phyloP scores from a whole-genome alignment of 2,329 filamentous ascomycete genomes.

The Setomelanomma holmii region DNA sequence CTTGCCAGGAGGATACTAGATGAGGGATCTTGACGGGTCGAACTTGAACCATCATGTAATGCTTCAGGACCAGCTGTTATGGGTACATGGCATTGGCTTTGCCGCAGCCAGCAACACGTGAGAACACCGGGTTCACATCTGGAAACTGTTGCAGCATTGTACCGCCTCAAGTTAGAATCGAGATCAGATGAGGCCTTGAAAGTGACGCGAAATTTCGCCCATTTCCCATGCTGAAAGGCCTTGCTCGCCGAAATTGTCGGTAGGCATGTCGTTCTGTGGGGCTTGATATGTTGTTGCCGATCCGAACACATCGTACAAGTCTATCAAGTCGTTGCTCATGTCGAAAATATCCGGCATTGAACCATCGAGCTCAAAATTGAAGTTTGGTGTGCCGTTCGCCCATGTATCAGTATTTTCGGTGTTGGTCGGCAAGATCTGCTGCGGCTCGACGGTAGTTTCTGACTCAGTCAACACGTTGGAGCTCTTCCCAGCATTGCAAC shows the following conservation, averaged over 20 bases:
- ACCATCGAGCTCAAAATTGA: slow-evolving; percentile 6
- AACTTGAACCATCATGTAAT: too few species aligned
- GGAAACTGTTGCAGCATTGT: too few species aligned
- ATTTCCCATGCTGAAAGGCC: slow-evolving; percentile 7
- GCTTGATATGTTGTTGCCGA: background rate
- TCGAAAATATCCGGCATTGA: slow-evolving; percentile 21
- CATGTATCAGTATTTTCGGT: slow-evolving; percentile 1
- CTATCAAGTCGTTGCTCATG: slow-evolving; percentile 12
- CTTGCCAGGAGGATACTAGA: too few species aligned
- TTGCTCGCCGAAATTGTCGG: background rate
- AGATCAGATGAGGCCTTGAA: slow-evolving; percentile 16
- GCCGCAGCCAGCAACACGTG: too few species aligned
- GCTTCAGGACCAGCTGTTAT: too few species aligned
- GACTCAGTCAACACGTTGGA: background rate
- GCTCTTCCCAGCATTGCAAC: background rate
- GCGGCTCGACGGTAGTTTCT: background rate
- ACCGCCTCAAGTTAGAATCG: too few species aligned
- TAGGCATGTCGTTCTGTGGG: background rate
- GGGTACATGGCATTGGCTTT: too few species aligned
- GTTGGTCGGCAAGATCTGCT: background rate
- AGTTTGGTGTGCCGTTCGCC: slow-evolving; percentile 1
- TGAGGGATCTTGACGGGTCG: too few species aligned
- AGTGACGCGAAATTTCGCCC: slow-evolving; percentile 14
- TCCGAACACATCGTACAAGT: slow-evolving; percentile 14
- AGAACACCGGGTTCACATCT: too few species aligned